Evolutionary conservation across 495 filamentous ascomycete genomes (phyloP).

Genomic region (Parathielavia hyrcaniae): DNA sequence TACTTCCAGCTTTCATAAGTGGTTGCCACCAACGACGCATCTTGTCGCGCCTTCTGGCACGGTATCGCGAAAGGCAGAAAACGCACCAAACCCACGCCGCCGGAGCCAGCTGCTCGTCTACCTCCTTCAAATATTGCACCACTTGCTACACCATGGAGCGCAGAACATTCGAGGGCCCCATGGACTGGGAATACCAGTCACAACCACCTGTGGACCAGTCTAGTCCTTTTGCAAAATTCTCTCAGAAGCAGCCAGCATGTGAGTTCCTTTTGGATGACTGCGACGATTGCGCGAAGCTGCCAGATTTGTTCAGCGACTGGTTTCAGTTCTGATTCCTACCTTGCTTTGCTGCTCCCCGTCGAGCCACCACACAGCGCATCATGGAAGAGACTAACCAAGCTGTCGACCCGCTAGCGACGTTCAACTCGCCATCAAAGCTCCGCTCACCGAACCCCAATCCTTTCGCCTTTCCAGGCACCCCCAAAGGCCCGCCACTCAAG

Average conservation of each 20-base stretch:
- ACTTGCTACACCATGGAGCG: slow-evolving; percentile 34
- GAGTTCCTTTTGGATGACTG: slow-evolving; percentile 8
- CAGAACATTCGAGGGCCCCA: slow-evolving; percentile 41
- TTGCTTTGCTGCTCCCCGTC: neutral
- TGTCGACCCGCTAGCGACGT: slow-evolving; percentile 17
- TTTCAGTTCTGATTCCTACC: neutral
- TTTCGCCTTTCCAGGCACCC: slow-evolving; percentile 27
- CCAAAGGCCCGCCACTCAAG: slow-evolving; percentile 26
- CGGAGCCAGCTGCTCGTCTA: neutral
- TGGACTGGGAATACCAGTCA: slow-evolving; percentile 49
- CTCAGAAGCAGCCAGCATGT: slow-evolving; percentile 25
- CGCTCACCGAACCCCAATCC: slow-evolving; percentile 24
- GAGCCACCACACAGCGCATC: neutral
- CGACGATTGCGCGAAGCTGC: neutral
- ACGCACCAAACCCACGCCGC: slow-evolving; percentile 7
- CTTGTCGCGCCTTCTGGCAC: slow-evolving; percentile 4
- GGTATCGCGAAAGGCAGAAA: slow-evolving; percentile 1
- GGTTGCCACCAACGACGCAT: slow-evolving; percentile 31
- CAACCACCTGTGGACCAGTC: slow-evolving; percentile 41
- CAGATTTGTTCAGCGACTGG: neutral
- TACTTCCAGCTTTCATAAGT: slow-evolving; percentile 26
- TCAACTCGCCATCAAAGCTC: slow-evolving; percentile 29
- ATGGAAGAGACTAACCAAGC: slow-evolving; percentile 15
- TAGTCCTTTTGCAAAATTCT: slow-evolving; percentile 42
- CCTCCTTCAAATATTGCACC: neutral